Conservation (phyloP, 192 early-diverging fungal genomes). For the Coemansia sp. region DNA sequence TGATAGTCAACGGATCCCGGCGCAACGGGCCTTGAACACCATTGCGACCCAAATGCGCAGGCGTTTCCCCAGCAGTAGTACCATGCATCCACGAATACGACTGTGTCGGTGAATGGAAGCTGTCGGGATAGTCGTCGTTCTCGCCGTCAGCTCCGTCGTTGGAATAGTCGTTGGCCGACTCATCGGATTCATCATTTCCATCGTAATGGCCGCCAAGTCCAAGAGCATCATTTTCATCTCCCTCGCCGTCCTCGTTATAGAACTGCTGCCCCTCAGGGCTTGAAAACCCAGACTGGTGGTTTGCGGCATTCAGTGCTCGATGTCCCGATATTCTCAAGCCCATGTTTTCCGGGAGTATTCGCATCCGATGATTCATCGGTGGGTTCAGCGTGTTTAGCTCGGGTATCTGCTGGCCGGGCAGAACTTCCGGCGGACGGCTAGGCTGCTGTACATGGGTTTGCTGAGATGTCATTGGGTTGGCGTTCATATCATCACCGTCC, state of each 20-base stretch:
- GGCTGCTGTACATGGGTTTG: neutral
- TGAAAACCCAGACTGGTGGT: neutral
- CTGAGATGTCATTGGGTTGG: neutral
- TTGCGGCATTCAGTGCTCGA: neutral
- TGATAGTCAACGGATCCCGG: neutral
- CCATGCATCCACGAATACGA: neutral
- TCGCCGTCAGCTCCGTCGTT: neutral
- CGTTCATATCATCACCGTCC: no score
- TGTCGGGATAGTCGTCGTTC: neutral
- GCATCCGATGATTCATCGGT: neutral
- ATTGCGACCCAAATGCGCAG: no score
- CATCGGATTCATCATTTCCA: constrained; percentile 5
- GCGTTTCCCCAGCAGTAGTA: no score
- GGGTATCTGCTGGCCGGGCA: constrained; percentile 8
- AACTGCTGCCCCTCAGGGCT: constrained; percentile 2
- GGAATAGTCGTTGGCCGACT: neutral
- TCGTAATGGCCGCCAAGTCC: constrained; percentile 1
- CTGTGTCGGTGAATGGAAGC: neutral
- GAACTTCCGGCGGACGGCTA: constrained; percentile 6
- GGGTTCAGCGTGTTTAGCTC: constrained; percentile 4
- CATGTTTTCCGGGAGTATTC: neutral
- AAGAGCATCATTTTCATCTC: neutral
- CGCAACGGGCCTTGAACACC: no score
- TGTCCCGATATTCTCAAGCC: no score
- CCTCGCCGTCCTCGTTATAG: neutral